These are phyloP conservation scores for Chenopodium quinoa DNA, from an alignment of 148 eudicot species.

Conservation along the genomic window DNA sequence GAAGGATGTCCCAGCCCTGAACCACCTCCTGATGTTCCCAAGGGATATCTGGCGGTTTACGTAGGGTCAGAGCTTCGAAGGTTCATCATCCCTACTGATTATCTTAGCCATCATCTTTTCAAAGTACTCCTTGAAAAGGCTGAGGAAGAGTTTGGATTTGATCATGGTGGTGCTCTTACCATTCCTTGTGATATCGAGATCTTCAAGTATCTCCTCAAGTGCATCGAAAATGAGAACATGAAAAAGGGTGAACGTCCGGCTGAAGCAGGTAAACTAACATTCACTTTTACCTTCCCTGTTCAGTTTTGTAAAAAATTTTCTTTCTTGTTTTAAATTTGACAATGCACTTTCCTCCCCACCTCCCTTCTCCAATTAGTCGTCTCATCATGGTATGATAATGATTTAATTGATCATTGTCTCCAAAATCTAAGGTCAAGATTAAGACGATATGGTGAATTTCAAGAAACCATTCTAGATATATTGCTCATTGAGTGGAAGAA, in stretches of 20 bases:
- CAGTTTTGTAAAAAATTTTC: not conserved
- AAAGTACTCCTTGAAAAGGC: slow-evolving; percentile 73
- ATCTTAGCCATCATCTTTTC: slow-evolving; percentile 63
- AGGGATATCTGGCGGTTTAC: slow-evolving; percentile 78
- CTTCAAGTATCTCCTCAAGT: slow-evolving; percentile 71
- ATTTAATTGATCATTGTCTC: not conserved
- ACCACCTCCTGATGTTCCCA: slow-evolving; percentile 66
- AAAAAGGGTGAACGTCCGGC: slow-evolving; percentile 32
- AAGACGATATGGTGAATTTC: not conserved
- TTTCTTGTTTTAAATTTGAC: not conserved
- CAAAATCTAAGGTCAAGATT: not conserved
- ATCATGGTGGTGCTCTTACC: slow-evolving; percentile 67
- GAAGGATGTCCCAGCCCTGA: slow-evolving; percentile 64
- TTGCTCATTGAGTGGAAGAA: not conserved
- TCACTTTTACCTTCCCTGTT: not conserved
- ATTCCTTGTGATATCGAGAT: slow-evolving; percentile 91
- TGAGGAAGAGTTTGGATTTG: slow-evolving; percentile 87
- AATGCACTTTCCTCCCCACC: not conserved
- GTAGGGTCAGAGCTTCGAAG: slow-evolving; percentile 78
- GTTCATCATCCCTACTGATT: slow-evolving; percentile 75
- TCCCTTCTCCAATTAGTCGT: no score
- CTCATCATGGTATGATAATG: not conserved
- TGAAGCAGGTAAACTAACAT: not conserved
- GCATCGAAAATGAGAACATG: slow-evolving; percentile 49
- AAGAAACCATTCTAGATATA: not conserved